Evolutionary conservation across 2,329 filamentous ascomycete genomes (phyloP).

Genomic region (Fusarium falciforme): DNA sequence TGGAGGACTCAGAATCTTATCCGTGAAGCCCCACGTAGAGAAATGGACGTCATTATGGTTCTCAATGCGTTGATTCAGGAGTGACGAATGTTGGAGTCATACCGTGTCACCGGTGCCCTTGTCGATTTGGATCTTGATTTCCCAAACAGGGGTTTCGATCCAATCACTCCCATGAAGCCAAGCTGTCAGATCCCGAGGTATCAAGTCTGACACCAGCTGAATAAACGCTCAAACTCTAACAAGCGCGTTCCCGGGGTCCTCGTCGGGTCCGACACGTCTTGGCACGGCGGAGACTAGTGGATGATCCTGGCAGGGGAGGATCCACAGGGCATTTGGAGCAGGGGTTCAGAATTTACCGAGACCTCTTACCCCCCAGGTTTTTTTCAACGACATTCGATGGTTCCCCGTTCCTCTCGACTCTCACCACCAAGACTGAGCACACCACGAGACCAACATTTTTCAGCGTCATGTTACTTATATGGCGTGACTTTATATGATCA

Average conservation of each 20-base stretch:
- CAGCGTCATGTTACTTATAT: not conserved
- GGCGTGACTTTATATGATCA: not conserved
- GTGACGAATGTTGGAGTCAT: not conserved
- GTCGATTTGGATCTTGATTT: not conserved
- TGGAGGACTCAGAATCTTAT: not conserved
- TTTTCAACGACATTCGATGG: constrained; percentile 23
- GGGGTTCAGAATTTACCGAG: constrained; percentile 25
- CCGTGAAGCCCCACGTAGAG: not conserved
- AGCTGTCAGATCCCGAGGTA: not conserved
- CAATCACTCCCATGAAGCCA: not conserved
- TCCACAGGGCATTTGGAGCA: constrained; percentile 4
- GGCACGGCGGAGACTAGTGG: not conserved
- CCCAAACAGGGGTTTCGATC: not conserved
- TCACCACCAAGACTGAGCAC: not conserved
- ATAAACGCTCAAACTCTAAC: constrained; percentile 53
- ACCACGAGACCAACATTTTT: not conserved
- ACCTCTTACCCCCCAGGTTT: constrained; percentile 30
- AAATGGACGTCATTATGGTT: not conserved
- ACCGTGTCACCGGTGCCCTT: not conserved
- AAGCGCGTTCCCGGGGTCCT: not conserved
- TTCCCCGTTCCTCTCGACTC: not conserved
- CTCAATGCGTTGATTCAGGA: not conserved
- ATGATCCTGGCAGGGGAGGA: not conserved
- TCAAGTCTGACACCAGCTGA: not conserved
- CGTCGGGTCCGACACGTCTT: constrained; percentile 1